Percentiles rank a stretch among this genome's conserved stretches.
Conservation (phyloP, 805 yeast species). For the Peterozyma toletana region DNA sequence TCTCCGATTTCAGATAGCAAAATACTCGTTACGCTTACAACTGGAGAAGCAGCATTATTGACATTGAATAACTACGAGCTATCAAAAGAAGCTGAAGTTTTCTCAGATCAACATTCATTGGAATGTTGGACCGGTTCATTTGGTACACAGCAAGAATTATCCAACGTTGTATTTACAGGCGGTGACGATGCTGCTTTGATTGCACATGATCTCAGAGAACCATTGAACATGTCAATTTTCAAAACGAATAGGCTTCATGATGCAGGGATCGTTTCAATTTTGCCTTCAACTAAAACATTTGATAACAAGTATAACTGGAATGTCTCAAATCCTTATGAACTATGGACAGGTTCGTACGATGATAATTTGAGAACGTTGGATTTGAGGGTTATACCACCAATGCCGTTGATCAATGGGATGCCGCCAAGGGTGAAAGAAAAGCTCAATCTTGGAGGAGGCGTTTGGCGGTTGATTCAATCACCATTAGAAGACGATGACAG, state of each 20-base stretch:
- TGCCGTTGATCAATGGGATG: conserved; percentile 35
- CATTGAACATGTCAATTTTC: conserved; percentile 24
- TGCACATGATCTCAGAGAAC: conserved; percentile 60
- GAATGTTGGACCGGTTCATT: conserved; percentile 89
- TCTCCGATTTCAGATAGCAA: conserved; percentile 31
- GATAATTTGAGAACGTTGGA: conserved; percentile 69
- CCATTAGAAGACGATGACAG: conserved; percentile 32
- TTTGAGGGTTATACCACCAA: conserved; percentile 43
- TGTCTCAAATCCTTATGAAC: conserved; percentile 26
- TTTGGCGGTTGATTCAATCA: conserved; percentile 81
- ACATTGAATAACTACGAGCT: conserved; percentile 18
- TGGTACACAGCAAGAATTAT: conserved; percentile 46
- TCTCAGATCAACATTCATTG: conserved; percentile 46
- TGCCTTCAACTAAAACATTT: conserved; percentile 40
- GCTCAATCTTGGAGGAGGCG: conserved; percentile 80
- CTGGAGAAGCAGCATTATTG: conserved; percentile 49
- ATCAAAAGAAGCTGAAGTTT: conserved; percentile 11
- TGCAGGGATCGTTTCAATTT: conserved; percentile 87
- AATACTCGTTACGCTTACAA: conserved; percentile 56
- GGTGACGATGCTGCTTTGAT: conserved; percentile 81
- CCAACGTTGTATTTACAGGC: conserved; percentile 67
- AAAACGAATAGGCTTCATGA: conserved; percentile 56
- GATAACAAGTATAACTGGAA: conserved; percentile 32
- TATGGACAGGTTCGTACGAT: conserved; percentile 92
- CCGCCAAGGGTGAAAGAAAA: conserved; percentile 40